phyloP scores from a whole-genome alignment of 176 grass and related monocot genomes.

The Musa acuminata region DNA sequence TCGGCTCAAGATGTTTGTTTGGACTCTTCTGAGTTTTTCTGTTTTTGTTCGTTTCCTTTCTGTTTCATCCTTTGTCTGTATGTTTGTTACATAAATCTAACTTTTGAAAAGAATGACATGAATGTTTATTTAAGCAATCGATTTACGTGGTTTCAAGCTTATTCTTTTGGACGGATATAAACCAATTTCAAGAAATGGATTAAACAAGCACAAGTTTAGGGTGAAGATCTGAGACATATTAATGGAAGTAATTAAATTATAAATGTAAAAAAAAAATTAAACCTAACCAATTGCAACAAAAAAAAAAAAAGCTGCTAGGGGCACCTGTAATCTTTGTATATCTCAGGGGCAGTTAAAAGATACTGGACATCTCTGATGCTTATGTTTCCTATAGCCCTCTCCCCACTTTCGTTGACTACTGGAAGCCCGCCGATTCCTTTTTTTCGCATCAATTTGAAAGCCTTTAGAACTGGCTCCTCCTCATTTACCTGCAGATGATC shows the following conservation, averaged over 20 bases:
- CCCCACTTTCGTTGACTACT: constrained; percentile 65
- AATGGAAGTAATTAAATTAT: neutral
- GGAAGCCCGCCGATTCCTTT: constrained; percentile 86
- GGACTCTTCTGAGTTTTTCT: too few species aligned
- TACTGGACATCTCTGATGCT: constrained; percentile 99
- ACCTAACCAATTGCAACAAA: too few species aligned
- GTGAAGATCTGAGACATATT: neutral
- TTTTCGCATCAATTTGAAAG: constrained; percentile 82
- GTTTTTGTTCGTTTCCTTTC: too few species aligned
- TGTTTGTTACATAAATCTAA: neutral
- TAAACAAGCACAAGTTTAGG: neutral
- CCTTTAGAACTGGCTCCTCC: constrained; percentile 86
- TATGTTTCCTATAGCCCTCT: constrained; percentile 69
- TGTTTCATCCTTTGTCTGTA: neutral
- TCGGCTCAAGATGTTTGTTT: too few species aligned
- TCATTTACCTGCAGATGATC: constrained; percentile 54
- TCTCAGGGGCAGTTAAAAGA: constrained; percentile 85
- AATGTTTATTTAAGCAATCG: neutral
- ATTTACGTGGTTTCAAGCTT: neutral
- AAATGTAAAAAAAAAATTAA: neutral
- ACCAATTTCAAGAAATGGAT: neutral
- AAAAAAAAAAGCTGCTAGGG: constrained; percentile 1
- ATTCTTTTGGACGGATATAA: neutral
- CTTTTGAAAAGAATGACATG: neutral
- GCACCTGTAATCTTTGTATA: constrained; percentile 95